Percentiles rank a stretch among this genome's conserved stretches.
These are phyloP conservation scores for Cyberlindnera sargentensis DNA, from an alignment of 805 yeast genomes.

Conservation along the genomic window DNA sequence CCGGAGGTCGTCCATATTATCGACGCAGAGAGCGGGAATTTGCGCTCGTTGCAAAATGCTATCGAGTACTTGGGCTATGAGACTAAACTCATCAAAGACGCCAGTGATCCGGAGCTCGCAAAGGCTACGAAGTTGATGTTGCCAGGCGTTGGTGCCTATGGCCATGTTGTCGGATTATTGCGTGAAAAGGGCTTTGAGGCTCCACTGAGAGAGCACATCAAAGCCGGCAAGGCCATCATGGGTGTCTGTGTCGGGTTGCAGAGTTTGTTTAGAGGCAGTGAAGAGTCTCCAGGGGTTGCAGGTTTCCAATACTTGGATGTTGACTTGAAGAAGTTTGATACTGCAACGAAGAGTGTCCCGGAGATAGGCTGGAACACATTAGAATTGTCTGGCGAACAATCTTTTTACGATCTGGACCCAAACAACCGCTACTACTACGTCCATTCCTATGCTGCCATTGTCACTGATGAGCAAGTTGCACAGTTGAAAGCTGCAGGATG, in stretches of 20 bases:
- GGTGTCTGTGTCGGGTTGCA: slow-evolving; percentile 98
- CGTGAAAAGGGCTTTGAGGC: slow-evolving; percentile 51
- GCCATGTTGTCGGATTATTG: slow-evolving; percentile 79
- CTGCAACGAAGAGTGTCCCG: slow-evolving; percentile 74
- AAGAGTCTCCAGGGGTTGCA: slow-evolving; percentile 54
- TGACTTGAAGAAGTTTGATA: slow-evolving; percentile 54
- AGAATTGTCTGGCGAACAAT: slow-evolving; percentile 20
- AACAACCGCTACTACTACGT: slow-evolving; percentile 82
- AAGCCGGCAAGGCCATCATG: slow-evolving; percentile 81
- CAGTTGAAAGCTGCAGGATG: slow-evolving; percentile 42
- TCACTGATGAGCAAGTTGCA: slow-evolving; percentile 32
- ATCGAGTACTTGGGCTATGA: slow-evolving; percentile 69
- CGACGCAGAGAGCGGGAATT: slow-evolving; percentile 91
- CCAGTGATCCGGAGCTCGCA: slow-evolving; percentile 43
- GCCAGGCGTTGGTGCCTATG: slow-evolving; percentile 98
- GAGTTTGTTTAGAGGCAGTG: slow-evolving; percentile 67
- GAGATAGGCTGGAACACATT: slow-evolving; percentile 91
- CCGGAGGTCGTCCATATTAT: slow-evolving; percentile 50
- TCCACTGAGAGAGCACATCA: slow-evolving; percentile 61
- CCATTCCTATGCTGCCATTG: slow-evolving; percentile 82
- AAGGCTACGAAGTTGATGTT: slow-evolving; percentile 56
- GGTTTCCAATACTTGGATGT: slow-evolving; percentile 58
- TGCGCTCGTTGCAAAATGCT: slow-evolving; percentile 85
- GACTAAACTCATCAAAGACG: slow-evolving; percentile 52
- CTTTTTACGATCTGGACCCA: slow-evolving; percentile 59